Base-by-base conservation (phyloP, 179 eudicot species). In the Spinacia oleracea region DNA sequence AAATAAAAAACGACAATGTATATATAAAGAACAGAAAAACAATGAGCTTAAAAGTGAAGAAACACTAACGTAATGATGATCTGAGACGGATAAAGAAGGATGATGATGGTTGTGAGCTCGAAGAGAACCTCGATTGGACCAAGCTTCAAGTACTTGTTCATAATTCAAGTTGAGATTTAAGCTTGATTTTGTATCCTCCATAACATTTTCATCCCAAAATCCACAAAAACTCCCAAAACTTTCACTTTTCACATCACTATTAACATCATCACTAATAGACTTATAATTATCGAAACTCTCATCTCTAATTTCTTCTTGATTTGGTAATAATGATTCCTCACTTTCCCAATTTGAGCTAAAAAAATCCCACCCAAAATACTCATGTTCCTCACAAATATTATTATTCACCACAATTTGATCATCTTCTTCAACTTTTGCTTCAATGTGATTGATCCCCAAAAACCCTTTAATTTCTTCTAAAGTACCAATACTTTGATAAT, bases 61-160 rank as follows among this genome's bases (percentile, higher is more conserved):
- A 65, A 1, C 34, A 87, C 88, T 83, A 58, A 89, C 91, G 81
- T 85, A 87, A 83, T 67, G 56, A 66, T 78, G 75, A 48, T 80
- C 81, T 21, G 81, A 45, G 5, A 51, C n/a, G 70, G 70, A 72
- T 3, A 23, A 15, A 46, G 35, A 31, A 69, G 80, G 21, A 68
- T 53, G 53, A 45, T 62, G 77, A 62, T 78, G 56, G 15, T 67
- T 15, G 43, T 82, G 78, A 1, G 89, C 83, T 73, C 83, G 79
- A 81, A 76, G 89, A 32, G 90, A 43, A 67, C 87, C 78, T 9
- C 87, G 78, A 46, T 83, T 84, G 23, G 89, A 88, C 92, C 92
- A 88, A 34, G 92, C 90, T 80, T 88, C 88, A 74, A 88, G 81
- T 14, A 89, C 89, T 59, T 83, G 83, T 53, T 88, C 85, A 83